Evolutionary conservation across 2,329 filamentous ascomycete species (phyloP).

Genomic region (Fusarium ambrosium): DNA sequence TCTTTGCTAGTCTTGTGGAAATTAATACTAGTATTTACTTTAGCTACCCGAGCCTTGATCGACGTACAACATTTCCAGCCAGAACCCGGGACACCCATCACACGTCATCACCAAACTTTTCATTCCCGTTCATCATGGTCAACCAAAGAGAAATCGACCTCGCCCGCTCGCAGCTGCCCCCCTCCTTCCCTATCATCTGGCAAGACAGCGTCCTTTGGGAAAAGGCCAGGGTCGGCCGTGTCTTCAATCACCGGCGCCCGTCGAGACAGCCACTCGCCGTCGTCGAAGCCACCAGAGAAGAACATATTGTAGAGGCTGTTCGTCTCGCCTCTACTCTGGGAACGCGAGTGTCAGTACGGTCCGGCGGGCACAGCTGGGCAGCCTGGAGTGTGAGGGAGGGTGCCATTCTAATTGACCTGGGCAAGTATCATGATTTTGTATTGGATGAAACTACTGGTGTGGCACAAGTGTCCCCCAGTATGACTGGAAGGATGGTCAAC

Average conservation of each 20-base stretch:
- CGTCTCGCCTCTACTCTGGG: slow-evolving; percentile 51
- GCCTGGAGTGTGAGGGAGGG: slow-evolving; percentile 63
- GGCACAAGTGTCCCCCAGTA: slow-evolving; percentile 60
- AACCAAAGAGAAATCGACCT: slow-evolving; percentile 11
- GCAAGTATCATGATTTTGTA: slow-evolving; percentile 48
- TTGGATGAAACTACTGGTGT: slow-evolving; percentile 56
- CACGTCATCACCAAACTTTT: neutral
- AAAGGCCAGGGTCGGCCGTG: slow-evolving; percentile 51
- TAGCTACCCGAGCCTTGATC: neutral
- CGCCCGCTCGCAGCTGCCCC: slow-evolving; percentile 17
- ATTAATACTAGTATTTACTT: neutral
- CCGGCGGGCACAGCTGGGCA: slow-evolving; percentile 64
- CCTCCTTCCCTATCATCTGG: slow-evolving; percentile 43
- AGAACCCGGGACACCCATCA: neutral
- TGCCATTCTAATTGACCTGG: slow-evolving; percentile 58
- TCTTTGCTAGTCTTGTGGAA: neutral
- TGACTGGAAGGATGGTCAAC: slow-evolving; percentile 62
- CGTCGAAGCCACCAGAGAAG: slow-evolving; percentile 53
- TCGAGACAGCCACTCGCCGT: slow-evolving; percentile 57
- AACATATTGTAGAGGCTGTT: slow-evolving; percentile 56
- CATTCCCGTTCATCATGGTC: slow-evolving; percentile 8
- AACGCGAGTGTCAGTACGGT: slow-evolving; percentile 59
- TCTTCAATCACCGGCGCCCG: slow-evolving; percentile 60
- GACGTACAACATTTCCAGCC: neutral
- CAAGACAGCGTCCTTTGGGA: slow-evolving; percentile 40